Percentiles rank a stretch among this genome's conserved stretches.
phyloP scores from a whole-genome alignment of 768 basidiomycete genomes.

The Termitomyces sp. region DNA sequence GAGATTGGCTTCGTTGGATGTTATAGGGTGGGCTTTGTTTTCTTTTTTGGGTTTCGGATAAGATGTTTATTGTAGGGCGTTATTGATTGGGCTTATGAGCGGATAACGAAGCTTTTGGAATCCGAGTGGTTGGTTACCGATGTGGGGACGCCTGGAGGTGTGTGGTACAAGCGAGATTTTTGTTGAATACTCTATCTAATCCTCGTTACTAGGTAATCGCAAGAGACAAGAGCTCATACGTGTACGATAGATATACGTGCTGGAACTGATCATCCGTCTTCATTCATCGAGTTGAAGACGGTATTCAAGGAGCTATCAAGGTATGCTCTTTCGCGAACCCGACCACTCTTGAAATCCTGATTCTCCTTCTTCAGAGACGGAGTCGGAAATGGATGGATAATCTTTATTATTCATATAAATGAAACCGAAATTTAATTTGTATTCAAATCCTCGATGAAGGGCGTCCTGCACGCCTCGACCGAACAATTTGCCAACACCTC shows the following conservation, averaged over 20 bases:
- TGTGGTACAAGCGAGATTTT: background rate
- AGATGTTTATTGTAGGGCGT: conserved; percentile 33
- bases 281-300: conserved; percentile 37
- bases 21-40: conserved; percentile 43
- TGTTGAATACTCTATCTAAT: too few species aligned
- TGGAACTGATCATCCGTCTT: conserved; percentile 82
- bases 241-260: conserved; percentile 84
- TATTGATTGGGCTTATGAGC: conserved; percentile 58
- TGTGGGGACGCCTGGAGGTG: conserved; percentile 36
- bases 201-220: conserved; percentile 39
- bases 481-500: conserved; percentile 9
- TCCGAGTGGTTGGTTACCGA: conserved; percentile 75
- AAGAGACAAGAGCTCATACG: conserved; percentile 63
- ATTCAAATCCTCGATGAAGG: background rate
- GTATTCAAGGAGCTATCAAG: conserved; percentile 8
- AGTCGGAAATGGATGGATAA: conserved; percentile 11
- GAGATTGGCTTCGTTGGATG: conserved; percentile 49
- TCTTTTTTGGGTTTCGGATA: background rate
- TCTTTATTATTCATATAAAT: background rate
- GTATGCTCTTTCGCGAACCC: background rate
- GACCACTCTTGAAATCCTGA: background rate
- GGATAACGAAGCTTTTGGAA: conserved; percentile 64
- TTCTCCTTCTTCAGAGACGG: conserved; percentile 4
- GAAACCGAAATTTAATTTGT: background rate
- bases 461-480: conserved; percentile 8